Evolutionary conservation across 2,329 filamentous ascomycete species (phyloP), one percentile per base, ranked within the genome.

Genomic region (Ophiocordyceps robertsii): DNA sequence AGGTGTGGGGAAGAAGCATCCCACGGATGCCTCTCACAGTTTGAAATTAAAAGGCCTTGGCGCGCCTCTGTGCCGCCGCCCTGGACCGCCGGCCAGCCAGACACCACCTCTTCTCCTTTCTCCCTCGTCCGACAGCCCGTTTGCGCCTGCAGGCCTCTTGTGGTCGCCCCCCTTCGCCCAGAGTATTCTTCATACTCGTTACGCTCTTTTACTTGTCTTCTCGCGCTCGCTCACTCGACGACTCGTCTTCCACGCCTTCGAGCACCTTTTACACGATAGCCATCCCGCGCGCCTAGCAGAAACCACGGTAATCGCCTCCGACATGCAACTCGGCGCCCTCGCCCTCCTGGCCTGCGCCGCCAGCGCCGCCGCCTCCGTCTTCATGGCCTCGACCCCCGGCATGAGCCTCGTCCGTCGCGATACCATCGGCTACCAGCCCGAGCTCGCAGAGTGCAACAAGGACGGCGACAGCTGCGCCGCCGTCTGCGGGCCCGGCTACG

Each of bases 401-500:
- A 48, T 70, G 49, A 66, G 68, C 44, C 56, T 72, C 41, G 55
- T 56, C 38, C 64, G 59, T 51, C 69, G 68, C 55, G 61, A 62
- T 51, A 64, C 54, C 49, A 59, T 56, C 53, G 72, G 64, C 50
- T 77, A 73, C 60, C 59, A 62, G 58, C 73, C 67, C 42, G 61
- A 66, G 45, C 61, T 68, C 56, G 63, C 62, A 43, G 52, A 61
- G 46, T 78, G 73, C 55, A 3, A 21, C 12, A n/a, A 65, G 65
- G 40, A 51, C 58, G 13, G 72, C 46, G 54, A 57, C 42, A 73
- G 70, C 33, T 79, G 74, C 59, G 65, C 64, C 39, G 66, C 73
- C 49, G 72, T 73, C 38, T 78, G 74, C 56, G 74, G 74, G 39
- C 47, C 63, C 36, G 66, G 63, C 35, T 73, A 64, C 53, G 57